A percentile compares a stretch with the other conserved stretches of the same genome.
Evolutionary conservation across 208 protist species (phyloP).

Genomic region (Borovskyia barvae): DNA sequence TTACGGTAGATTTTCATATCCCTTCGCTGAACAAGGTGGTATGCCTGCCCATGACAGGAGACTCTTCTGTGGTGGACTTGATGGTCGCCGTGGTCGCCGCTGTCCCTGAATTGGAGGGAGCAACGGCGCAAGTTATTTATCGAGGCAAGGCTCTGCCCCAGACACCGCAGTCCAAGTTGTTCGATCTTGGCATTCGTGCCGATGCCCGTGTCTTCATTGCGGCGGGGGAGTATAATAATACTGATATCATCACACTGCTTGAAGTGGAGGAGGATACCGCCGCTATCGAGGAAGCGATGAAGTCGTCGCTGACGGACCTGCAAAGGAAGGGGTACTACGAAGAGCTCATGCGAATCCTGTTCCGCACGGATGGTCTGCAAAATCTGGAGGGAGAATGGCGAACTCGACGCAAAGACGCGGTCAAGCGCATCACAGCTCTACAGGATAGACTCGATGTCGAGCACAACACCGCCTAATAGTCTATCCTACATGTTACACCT

Average conservation of each 20-base stretch:
- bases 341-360: constrained; percentile 82
- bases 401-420: constrained; percentile 49
- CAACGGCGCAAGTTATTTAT: constrained; percentile 50
- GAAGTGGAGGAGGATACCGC: constrained; percentile 60
- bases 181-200: constrained; percentile 46
- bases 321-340: constrained; percentile 78
- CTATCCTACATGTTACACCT: neutral
- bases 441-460: constrained; percentile 62
- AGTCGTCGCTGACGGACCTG: constrained; percentile 20
- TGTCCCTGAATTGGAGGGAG: constrained; percentile 24
- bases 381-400: constrained; percentile 65
- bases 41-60: constrained; percentile 34
- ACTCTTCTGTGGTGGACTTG: constrained; percentile 58
- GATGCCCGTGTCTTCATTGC: constrained; percentile 60
- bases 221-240: constrained; percentile 41
- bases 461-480: constrained; percentile 1
- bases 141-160: constrained; percentile 52
- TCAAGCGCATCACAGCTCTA: constrained; percentile 50
- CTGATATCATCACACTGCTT: constrained; percentile 51
- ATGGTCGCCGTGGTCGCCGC: constrained; percentile 24
- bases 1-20: constrained; percentile 44
- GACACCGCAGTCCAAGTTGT: constrained; percentile 36
- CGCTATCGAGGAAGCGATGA: constrained; percentile 31
- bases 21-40: constrained; percentile 40
- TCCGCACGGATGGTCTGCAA: constrained; percentile 66